phyloP scores from a whole-genome alignment of 192 early-diverging fungal species.

The Neocallimastix lanati region DNA sequence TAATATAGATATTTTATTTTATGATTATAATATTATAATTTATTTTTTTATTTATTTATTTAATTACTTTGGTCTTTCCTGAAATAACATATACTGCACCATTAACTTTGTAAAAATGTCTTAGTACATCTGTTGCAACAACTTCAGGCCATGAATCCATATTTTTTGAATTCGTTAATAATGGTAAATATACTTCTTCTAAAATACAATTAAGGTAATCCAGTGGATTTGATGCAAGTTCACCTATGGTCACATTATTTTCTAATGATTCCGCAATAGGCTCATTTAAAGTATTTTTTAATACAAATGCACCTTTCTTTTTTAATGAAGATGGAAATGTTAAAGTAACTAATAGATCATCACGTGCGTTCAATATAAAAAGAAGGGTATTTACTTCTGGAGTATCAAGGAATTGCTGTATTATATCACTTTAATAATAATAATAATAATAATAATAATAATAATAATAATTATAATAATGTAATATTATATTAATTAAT shows the following conservation, averaged over 20 bases:
- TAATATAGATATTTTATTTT: too few relatives aligned
- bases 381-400: constrained; percentile 29
- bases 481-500: too few relatives aligned
- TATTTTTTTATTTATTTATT: background rate
- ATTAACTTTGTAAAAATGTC: constrained; percentile 42
- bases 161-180: constrained; percentile 41
- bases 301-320: constrained; percentile 36
- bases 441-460: too few relatives aligned
- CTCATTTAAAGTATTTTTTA: constrained; percentile 23
- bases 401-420: constrained; percentile 30
- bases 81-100: constrained; percentile 46
- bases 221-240: constrained; percentile 33
- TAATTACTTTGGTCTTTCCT: constrained; percentile 39
- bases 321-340: constrained; percentile 30
- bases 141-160: constrained; percentile 50
- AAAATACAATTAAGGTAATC: constrained; percentile 32
- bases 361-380: constrained; percentile 39
- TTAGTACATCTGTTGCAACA: constrained; percentile 41
- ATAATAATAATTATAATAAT: too few relatives aligned
- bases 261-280: constrained; percentile 35
- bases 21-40: too few relatives aligned
- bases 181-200: constrained; percentile 43
- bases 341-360: constrained; percentile 33
- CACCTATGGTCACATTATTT: constrained; percentile 33
- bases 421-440: constrained; percentile 19